These are phyloP conservation scores for Saturnispora besseyi DNA, from an alignment of 805 yeast species.

Conservation along the genomic window DNA sequence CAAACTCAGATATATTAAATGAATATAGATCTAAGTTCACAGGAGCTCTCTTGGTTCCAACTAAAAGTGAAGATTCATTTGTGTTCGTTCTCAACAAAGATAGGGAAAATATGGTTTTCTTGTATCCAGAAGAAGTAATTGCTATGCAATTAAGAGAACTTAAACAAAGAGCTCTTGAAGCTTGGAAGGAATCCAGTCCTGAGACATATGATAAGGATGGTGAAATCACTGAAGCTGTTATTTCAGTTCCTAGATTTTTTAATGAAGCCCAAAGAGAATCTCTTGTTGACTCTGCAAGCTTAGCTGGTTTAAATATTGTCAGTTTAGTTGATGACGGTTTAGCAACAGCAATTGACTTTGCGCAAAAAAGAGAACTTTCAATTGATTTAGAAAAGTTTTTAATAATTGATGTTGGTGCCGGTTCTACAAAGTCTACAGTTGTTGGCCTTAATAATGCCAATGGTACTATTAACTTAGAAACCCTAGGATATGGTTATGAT, in stretches of 20 bases:
- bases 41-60: slow-evolving; percentile 42
- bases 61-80: slow-evolving; percentile 39
- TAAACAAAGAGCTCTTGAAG: slow-evolving; percentile 50
- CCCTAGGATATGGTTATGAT: slow-evolving; percentile 67
- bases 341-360: slow-evolving; percentile 83
- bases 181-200: slow-evolving; percentile 47
- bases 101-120: slow-evolving; percentile 28
- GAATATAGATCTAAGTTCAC: slow-evolving; percentile 49
- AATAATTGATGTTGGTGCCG: slow-evolving; percentile 89
- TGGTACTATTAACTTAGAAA: slow-evolving; percentile 40
- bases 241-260: slow-evolving; percentile 72
- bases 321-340: slow-evolving; percentile 81
- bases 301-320: slow-evolving; percentile 57
- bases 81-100: slow-evolving; percentile 31
- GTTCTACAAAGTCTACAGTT: slow-evolving; percentile 82
- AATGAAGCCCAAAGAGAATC: slow-evolving; percentile 59
- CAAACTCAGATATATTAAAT: slow-evolving; percentile 37
- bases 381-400: slow-evolving; percentile 41
- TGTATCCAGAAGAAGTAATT: slow-evolving; percentile 62
- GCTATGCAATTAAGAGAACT: slow-evolving; percentile 77
- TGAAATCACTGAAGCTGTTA: slow-evolving; percentile 53
- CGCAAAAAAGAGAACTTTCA: slow-evolving; percentile 40
- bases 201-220: slow-evolving; percentile 31
- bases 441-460: slow-evolving; percentile 46
- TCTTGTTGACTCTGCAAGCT: slow-evolving; percentile 57